These are phyloP conservation scores for Heliamphora pulchella DNA, from an alignment of 179 eudicot species.

Conservation along the genomic window DNA sequence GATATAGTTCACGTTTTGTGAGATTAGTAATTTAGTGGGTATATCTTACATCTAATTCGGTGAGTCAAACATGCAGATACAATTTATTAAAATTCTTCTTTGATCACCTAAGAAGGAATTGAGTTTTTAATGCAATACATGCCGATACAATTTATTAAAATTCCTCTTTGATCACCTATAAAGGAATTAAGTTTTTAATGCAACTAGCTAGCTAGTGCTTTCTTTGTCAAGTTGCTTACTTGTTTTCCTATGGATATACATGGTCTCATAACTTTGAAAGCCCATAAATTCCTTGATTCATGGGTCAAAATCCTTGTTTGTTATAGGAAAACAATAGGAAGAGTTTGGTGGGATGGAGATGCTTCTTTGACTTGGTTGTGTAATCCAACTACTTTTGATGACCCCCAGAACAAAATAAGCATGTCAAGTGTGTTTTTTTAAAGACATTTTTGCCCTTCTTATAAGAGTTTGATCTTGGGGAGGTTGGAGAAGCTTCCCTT, in stretches of 20 bases:
- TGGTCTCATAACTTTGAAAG: not conserved
- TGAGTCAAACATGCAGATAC: too few relatives aligned
- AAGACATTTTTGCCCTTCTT: not conserved
- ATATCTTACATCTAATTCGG: too few relatives aligned
- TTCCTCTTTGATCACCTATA: too few relatives aligned
- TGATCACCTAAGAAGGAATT: too few relatives aligned
- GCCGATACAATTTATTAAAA: too few relatives aligned
- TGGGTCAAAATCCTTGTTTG: not conserved
- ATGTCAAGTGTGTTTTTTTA: not conserved
- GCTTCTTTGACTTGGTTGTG: not conserved
- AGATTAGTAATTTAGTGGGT: too few relatives aligned
- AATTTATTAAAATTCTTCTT: too few relatives aligned
- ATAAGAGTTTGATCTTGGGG: not conserved
- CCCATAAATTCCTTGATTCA: not conserved
- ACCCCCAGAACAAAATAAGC: not conserved
- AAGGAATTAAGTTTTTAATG: too few relatives aligned
- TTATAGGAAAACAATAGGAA: not conserved
- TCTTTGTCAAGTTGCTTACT: not conserved
- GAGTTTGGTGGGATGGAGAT: not conserved
- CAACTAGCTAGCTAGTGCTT: not conserved
- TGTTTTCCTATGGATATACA: not conserved
- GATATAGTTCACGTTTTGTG: too few relatives aligned
- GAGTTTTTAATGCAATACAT: too few relatives aligned
- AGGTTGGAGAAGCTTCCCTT: not conserved
- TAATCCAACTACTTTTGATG: not conserved